Conservation (phyloP, 1,139 yeast species). For the Pichia sp. region DNA sequence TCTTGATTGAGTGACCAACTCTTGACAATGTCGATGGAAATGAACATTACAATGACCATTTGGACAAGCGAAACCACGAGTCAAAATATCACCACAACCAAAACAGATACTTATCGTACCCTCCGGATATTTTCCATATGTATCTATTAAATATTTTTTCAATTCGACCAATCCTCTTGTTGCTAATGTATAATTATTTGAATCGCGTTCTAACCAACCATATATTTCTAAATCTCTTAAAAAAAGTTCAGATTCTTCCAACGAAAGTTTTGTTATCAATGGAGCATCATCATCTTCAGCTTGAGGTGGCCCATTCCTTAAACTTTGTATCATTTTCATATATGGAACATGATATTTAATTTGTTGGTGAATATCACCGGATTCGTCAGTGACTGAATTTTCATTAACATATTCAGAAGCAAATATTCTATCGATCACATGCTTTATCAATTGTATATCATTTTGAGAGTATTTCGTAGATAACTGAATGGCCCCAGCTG, state of each 20-base stretch:
- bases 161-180: slow-evolving; percentile 44
- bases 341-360: slow-evolving; percentile 13
- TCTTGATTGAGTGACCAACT: slow-evolving; percentile 32
- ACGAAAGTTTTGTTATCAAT: slow-evolving; percentile 16
- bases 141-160: slow-evolving; percentile 37
- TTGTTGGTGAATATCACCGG: slow-evolving; percentile 1
- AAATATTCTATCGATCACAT: slow-evolving; percentile 40
- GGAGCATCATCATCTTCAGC: slow-evolving; percentile 15
- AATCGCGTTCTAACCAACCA: slow-evolving; percentile 43
- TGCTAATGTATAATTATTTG: slow-evolving; percentile 31
- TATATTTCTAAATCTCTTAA: slow-evolving; percentile 39
- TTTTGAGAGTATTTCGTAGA: slow-evolving; percentile 39
- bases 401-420: slow-evolving; percentile 10
- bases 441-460: slow-evolving; percentile 46
- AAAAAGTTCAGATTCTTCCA: slow-evolving; percentile 29
- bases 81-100: slow-evolving; percentile 53
- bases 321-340: slow-evolving; percentile 12
- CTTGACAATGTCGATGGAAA: slow-evolving; percentile 46
- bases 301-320: slow-evolving; percentile 9
- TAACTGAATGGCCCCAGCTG: slow-evolving; percentile 38
- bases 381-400: not conserved
- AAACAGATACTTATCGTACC: slow-evolving; percentile 44
- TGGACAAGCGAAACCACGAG: slow-evolving; percentile 43
- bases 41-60: slow-evolving; percentile 33
- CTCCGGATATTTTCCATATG: slow-evolving; percentile 30